Evolutionary conservation across 305 asterid species (phyloP), one percentile per base, ranked within the genome.

Genomic region (Plantago rigida): DNA sequence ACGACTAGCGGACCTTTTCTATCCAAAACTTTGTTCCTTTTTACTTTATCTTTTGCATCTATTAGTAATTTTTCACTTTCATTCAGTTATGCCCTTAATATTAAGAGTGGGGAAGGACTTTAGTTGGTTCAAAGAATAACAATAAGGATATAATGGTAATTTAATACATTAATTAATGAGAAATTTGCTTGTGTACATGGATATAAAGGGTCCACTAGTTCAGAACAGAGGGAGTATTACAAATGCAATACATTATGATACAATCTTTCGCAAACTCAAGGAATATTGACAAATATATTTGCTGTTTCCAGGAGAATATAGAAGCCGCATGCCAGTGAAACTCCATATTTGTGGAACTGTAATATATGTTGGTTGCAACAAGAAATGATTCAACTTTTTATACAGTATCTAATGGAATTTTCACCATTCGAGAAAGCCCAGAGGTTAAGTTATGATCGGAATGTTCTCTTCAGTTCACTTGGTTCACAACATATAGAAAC

Each of bases 271-370:
- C 50, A 57, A 65, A 60, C 28, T 48, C 59, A 51, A 14, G 48
- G 54, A 17, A 17, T 17, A 17, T 17, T 17, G 19, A 17, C 19
- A 60, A 56, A 13, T n/a, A 34, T 26, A 24, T 15, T 9, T 46
- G 39, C 39, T 13, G 34, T 48, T 36, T 47, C 62, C 13, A 22
- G 36, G 28, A 41, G 42, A 60, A 68, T 44, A 0, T 12, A 14
- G 28, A 47, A 48, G 41, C 46, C 28, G 48, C 51, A 60, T 9
- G 62, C 55, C 2, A 41, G 34, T 17, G 70, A 51, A 67, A 51
- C 52, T 56, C 39, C 63, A 62, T 9, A 42, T 19, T 17, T 57
- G 57, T 59, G 26, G 41, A 58, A 39, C 14, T 31, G 51, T 51
- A 46, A 47, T 29, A 61, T 64, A 39, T n/a, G 17, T 15, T 1